Base-by-base conservation (phyloP, 805 yeast species). In the Teunomyces tritomae region DNA sequence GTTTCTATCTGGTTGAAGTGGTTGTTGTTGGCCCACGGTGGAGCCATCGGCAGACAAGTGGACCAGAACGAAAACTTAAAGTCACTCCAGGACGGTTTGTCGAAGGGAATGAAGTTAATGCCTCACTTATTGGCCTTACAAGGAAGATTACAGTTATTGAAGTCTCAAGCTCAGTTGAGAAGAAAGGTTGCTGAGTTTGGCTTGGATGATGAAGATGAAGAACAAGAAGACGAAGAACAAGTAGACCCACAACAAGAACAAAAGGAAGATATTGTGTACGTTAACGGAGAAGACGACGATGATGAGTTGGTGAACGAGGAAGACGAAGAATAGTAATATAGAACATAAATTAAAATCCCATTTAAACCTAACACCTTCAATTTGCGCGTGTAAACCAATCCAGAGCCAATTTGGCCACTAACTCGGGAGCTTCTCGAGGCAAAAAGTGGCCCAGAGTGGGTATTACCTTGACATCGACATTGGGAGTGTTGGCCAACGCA, bases 121-220 rank as follows among this genome's bases (percentile, higher is more conserved):
- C 86, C 91, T 7, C 77, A 80, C 34, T 72, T 92, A 44, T 68
- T 91, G 24, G 83, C 94, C 1, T 76, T 92, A 28, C 95, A 91
- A 64, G 99, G 99, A 41, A 80, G 94, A 53, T 71, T 92, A 41
- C 87, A 85, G 58, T 76, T 92, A 63, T 74, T 92, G 37, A 79
- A 79, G 53, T 79, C 89, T 3, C 98, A 92, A 67, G 76, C 89
- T 8, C 77, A 79, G 48, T 69, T 92, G 54, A 82, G 97, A 50
- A 47, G 51, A n/a, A 51, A 50, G 40, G 50, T 56, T 13, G 45
- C 43, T 5, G 39, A 33, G 45, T 28, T 40, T 41, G 46, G 30
- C 14, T 28, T 20, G n/a, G 57, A 50, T 9, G 52, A 47, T 13
- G 59, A 55, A 10, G 62, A 54, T 3, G 59, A 53, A 28, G 59